Evolutionary conservation across 768 basidiomycete genomes (phyloP).

Genomic region (Imleria badia): DNA sequence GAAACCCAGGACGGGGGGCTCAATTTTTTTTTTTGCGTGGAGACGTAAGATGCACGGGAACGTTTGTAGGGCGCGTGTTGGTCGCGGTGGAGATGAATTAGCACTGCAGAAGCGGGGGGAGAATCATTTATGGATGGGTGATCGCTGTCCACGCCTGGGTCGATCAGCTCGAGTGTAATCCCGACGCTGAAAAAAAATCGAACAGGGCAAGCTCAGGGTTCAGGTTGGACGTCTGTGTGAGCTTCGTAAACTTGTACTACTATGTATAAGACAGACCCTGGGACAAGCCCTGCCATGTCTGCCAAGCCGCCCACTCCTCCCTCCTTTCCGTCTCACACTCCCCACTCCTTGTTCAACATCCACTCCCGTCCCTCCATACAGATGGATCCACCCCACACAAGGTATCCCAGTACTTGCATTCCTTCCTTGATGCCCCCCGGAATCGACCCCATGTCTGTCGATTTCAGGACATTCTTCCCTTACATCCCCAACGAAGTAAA

Average conservation of each 20-base stretch:
- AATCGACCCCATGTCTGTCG: conserved; percentile 64
- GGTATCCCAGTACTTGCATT: conserved; percentile 41
- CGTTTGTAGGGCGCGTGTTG: conserved; percentile 7
- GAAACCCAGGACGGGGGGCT: background rate
- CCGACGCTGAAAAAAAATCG: no score
- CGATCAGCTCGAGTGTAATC: conserved; percentile 17
- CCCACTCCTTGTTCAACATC: conserved; percentile 25
- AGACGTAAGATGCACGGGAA: conserved; percentile 11
- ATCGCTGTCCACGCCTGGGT: background rate
- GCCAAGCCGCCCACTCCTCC: conserved; percentile 39
- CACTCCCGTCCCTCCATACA: conserved; percentile 12
- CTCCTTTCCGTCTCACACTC: conserved; percentile 34
- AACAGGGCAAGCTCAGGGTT: conserved; percentile 12
- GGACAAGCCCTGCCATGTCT: conserved; percentile 22
- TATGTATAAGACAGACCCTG: conserved; percentile 32
- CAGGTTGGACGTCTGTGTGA: conserved; percentile 27
- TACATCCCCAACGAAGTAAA: conserved; percentile 93
- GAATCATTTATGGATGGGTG: background rate
- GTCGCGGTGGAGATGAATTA: conserved; percentile 11
- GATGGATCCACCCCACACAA: conserved; percentile 32
- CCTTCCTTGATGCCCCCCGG: conserved; percentile 49
- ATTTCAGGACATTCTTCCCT: conserved; percentile 84
- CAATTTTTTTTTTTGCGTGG: background rate
- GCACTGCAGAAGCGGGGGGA: background rate
- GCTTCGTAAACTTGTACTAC: conserved; percentile 6